A percentile compares a stretch with the other conserved stretches of the same genome.
These are phyloP conservation scores for Fusarium zealandicum DNA, from an alignment of 2,329 filamentous ascomycete species.

Conservation along the genomic window DNA sequence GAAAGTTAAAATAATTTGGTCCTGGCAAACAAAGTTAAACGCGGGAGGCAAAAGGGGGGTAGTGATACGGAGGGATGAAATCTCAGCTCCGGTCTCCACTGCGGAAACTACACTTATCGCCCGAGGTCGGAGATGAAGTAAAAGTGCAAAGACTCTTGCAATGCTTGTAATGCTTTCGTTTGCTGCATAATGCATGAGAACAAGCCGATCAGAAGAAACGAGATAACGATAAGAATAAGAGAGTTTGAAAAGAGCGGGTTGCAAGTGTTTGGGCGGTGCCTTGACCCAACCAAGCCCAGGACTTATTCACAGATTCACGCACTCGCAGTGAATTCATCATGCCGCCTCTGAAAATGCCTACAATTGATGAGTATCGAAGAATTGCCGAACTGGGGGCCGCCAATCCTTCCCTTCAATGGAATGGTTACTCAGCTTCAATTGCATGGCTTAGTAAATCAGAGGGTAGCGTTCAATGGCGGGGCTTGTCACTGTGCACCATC, in stretches of 20 bases:
- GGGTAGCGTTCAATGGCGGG: constrained; percentile 11
- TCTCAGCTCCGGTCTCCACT: constrained; percentile 1
- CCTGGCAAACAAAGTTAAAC: background rate
- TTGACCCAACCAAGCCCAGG: background rate
- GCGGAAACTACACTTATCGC: constrained; percentile 1
- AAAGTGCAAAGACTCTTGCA: background rate
- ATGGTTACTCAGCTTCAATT: constrained; percentile 10
- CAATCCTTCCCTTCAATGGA: background rate
- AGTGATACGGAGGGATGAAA: background rate
- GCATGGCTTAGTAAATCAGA: constrained; percentile 10
- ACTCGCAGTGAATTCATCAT: background rate
- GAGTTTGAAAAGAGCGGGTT: background rate
- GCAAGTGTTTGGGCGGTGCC: background rate
- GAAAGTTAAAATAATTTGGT: background rate
- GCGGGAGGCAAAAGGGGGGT: background rate
- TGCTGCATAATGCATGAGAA: background rate
- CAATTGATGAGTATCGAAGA: background rate
- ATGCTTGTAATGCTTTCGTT: background rate
- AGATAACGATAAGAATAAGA: background rate
- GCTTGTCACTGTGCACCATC: constrained; percentile 21
- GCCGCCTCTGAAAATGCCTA: background rate
- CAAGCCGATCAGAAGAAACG: background rate
- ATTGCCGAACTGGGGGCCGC: constrained; percentile 9
- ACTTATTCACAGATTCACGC: background rate
- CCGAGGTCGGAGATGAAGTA: constrained; percentile 9